Evolutionary conservation across 208 protist genomes (phyloP).

Genomic region (Crithidia bombi): DNA sequence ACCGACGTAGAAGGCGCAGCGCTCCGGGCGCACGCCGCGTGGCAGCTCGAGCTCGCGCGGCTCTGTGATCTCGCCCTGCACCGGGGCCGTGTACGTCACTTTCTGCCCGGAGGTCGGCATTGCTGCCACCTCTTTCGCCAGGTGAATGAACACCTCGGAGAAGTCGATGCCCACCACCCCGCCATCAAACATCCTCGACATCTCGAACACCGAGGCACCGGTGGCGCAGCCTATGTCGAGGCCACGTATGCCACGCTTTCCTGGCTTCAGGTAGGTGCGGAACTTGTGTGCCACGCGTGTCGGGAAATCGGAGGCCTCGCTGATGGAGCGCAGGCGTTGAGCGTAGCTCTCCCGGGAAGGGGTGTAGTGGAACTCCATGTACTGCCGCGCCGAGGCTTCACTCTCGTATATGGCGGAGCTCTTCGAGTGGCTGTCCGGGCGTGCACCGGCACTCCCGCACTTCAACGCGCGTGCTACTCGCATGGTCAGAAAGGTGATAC

Average conservation of each 20-base stretch:
- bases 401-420: slow-evolving; percentile 73
- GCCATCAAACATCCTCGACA: slow-evolving; percentile 80
- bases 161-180: slow-evolving; percentile 80
- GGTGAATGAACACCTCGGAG: slow-evolving; percentile 73
- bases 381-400: slow-evolving; percentile 62
- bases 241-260: slow-evolving; percentile 40
- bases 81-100: slow-evolving; percentile 57
- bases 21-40: slow-evolving; percentile 38
- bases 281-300: slow-evolving; percentile 67
- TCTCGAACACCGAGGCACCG: slow-evolving; percentile 77
- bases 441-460: background rate
- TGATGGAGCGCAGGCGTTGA: slow-evolving; percentile 39
- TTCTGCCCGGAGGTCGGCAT: slow-evolving; percentile 19
- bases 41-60: slow-evolving; percentile 37
- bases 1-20: slow-evolving; percentile 59
- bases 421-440: slow-evolving; percentile 26
- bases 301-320: slow-evolving; percentile 78
- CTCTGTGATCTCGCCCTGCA: slow-evolving; percentile 67
- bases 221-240: slow-evolving; percentile 87
- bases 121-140: slow-evolving; percentile 53
- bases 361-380: slow-evolving; percentile 89
- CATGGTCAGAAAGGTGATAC: slow-evolving; percentile 4
- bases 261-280: slow-evolving; percentile 31
- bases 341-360: slow-evolving; percentile 55
- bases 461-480: background rate